Evolutionary conservation across 306 rosid species (phyloP).

Genomic region (Rosa chinensis): DNA sequence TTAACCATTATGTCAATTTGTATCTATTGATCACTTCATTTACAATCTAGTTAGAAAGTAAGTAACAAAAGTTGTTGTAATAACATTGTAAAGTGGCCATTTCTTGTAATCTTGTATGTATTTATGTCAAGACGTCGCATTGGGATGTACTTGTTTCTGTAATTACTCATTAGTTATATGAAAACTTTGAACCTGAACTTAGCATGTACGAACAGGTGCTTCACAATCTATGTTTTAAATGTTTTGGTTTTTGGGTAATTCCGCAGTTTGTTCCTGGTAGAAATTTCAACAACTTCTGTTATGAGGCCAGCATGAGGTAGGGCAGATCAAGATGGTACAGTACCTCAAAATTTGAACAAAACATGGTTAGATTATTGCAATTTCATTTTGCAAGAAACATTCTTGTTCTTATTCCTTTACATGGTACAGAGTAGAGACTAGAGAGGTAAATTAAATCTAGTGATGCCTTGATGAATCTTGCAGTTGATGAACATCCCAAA

Average conservation of each 20-base stretch:
- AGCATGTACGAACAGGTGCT: background rate
- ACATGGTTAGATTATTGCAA: background rate
- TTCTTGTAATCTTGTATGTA: background rate
- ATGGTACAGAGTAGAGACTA: background rate
- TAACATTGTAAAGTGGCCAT: conserved; percentile 5
- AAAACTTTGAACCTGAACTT: background rate
- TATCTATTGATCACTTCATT: conserved; percentile 3
- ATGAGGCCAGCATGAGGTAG: background rate
- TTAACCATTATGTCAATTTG: background rate
- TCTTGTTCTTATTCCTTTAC: background rate
- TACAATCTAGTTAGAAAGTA: conserved; percentile 7
- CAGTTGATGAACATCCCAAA: background rate
- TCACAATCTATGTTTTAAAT: background rate
- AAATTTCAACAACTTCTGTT: background rate
- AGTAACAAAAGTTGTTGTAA: conserved; percentile 6
- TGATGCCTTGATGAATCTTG: background rate
- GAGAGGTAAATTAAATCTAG: background rate
- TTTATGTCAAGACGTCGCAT: background rate
- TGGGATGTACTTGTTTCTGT: conserved; percentile 6
- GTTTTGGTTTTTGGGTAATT: background rate
- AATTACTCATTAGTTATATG: background rate
- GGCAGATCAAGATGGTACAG: background rate
- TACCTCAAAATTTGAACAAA: background rate
- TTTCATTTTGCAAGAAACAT: background rate
- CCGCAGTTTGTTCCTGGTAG: background rate